Evolutionary conservation across 2,329 filamentous ascomycete genomes (phyloP), one percentile per base, ranked within the genome.

Genomic region (Clonostachys rosea): DNA sequence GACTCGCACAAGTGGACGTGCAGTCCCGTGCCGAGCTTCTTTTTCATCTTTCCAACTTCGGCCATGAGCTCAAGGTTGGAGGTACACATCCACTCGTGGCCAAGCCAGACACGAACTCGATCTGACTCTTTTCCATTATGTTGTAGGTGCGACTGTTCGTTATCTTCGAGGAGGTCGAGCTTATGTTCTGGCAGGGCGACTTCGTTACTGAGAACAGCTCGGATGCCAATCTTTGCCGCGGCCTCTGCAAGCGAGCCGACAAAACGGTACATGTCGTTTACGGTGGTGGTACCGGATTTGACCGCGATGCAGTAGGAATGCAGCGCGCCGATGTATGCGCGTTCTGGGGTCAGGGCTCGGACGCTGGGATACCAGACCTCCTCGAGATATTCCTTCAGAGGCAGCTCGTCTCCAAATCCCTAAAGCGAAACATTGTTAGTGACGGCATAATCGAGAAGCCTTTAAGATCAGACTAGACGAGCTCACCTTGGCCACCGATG

Each of bases 61-160:
- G 43, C 43, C 49, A 50, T 50, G 6, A 50, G 39, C 17, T 50
- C 49, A 16, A 46, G 43, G 40, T 50, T 40, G 5, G 49, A 50
- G 20, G 47, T 50, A 16, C 49, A 50, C 46, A 50, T 50, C 49
- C 49, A 50, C 34, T 50, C 49, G 33, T 49, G 49, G 12, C 49
- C 49, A 47, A 50, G 46, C 49, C 49, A 50, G 8, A 50, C 49
- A 7, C 36, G 14, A 11, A 39, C 14, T 10, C 14, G 36, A 14
- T 17, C 36, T 6, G 14, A 14, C 36, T 39, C 36, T 17, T 12
- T 14, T 17, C 12, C 2, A 17, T 39, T 2, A 10, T 39, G 36
- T 17, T 39, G 36, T 4, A 17, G 14, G 10, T 39, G 10, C 36
- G 36, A 14, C 6, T 39, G 14, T 10, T 39, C 36, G 36, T 39